These are phyloP conservation scores for Byssothecium circinans DNA, from an alignment of 2,329 filamentous ascomycete genomes.

Conservation along the genomic window DNA sequence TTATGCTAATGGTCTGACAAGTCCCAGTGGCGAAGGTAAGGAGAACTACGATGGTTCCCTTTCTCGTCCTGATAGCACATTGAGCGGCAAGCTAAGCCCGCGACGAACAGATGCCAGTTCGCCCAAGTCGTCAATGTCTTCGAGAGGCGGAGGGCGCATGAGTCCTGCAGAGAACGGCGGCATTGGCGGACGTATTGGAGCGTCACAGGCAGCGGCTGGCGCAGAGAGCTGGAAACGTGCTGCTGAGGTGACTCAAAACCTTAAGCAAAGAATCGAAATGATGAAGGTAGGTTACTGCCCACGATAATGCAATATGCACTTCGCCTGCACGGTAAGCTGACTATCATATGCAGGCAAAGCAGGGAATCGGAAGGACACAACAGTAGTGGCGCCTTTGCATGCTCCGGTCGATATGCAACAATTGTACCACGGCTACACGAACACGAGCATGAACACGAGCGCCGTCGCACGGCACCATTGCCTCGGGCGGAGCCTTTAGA, in stretches of 20 bases:
- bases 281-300: conserved; percentile 74
- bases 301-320: background rate
- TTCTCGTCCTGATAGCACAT: conserved; percentile 36
- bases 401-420: conserved; percentile 1
- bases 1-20: conserved; percentile 32
- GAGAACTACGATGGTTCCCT: conserved; percentile 48
- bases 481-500: background rate
- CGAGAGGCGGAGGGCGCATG: conserved; percentile 33
- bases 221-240: conserved; percentile 94
- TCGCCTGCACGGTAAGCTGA: conserved; percentile 13
- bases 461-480: background rate
- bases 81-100: conserved; percentile 46
- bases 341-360: conserved; percentile 35
- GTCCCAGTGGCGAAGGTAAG: conserved; percentile 49
- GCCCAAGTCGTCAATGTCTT: conserved; percentile 33
- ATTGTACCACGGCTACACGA: background rate
- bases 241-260: conserved; percentile 93
- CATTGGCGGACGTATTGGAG: conserved; percentile 20
- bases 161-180: conserved; percentile 33
- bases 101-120: conserved; percentile 37
- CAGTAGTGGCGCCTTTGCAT: conserved; percentile 15
- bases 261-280: conserved; percentile 96
- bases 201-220: conserved; percentile 36
- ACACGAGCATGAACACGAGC: background rate
- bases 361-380: conserved; percentile 39